A percentile compares a stretch with the other conserved stretches of the same genome.
Conservation (phyloP, 306 rosid genomes). For the Cucurbita maxima region DNA sequence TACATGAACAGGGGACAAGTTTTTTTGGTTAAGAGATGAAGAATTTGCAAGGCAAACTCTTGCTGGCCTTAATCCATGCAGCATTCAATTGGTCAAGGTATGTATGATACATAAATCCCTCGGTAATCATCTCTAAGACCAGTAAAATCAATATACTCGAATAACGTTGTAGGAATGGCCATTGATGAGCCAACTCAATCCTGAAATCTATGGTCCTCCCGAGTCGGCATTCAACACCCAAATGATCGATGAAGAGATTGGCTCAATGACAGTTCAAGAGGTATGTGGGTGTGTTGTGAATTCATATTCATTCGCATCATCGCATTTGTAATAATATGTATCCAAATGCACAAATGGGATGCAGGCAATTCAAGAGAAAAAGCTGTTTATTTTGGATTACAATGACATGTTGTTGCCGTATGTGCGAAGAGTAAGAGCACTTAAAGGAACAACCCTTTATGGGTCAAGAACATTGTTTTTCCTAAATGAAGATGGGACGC, state of each 20-base stretch:
- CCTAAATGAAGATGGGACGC: slow-evolving; percentile 26
- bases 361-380: slow-evolving; percentile 55
- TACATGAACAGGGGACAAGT: slow-evolving; percentile 21
- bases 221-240: slow-evolving; percentile 23
- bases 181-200: slow-evolving; percentile 24
- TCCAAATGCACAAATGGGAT: neutral
- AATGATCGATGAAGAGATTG: slow-evolving; percentile 15
- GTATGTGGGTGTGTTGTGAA: slow-evolving; percentile 8
- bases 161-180: slow-evolving; percentile 29
- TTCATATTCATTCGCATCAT: neutral
- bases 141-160: neutral
- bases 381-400: slow-evolving; percentile 58
- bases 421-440: slow-evolving; percentile 37
- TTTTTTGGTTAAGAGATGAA: slow-evolving; percentile 27
- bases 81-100: slow-evolving; percentile 24
- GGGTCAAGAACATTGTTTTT: slow-evolving; percentile 71
- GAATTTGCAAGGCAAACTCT: slow-evolving; percentile 37
- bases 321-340: neutral
- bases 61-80: slow-evolving; percentile 30
- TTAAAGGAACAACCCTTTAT: slow-evolving; percentile 50
- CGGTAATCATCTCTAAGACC: no score
- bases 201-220: slow-evolving; percentile 21
- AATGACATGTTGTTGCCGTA: slow-evolving; percentile 54
- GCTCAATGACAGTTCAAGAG: slow-evolving; percentile 22
- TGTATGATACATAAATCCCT: neutral